Conservation (phyloP, 208 protist species). For the Crithidia expoeki region DNA sequence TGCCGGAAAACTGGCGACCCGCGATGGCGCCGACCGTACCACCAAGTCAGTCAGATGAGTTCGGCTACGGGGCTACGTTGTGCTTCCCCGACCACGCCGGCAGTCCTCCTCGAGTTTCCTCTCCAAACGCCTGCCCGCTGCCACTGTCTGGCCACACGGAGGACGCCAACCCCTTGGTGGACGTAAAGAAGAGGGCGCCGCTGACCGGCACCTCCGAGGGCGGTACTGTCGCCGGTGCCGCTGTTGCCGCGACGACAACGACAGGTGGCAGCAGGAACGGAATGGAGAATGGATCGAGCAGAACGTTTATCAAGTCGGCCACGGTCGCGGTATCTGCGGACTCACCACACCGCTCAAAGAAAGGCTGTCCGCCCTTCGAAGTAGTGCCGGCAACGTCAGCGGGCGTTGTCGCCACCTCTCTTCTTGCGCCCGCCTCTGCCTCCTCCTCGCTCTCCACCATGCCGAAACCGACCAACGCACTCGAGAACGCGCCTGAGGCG, state of each 20-base stretch:
- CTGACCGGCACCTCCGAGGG: not conserved
- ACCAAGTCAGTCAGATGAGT: constrained; percentile 28
- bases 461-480: not conserved
- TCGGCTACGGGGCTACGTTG: not conserved
- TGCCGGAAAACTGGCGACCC: constrained; percentile 27
- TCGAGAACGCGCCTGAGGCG: not conserved
- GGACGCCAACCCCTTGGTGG: not conserved
- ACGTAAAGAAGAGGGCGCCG: not conserved
- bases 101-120: not conserved
- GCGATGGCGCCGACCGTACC: constrained; percentile 35
- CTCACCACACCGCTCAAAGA: not conserved
- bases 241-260: not conserved
- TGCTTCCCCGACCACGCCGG: constrained; percentile 9
- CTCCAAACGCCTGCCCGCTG: not conserved
- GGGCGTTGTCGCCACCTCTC: not conserved
- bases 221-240: not conserved
- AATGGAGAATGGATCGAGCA: not conserved
- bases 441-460: constrained; percentile 3
- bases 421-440: not conserved
- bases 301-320: not conserved
- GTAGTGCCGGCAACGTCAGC: not conserved
- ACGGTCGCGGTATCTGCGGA: not conserved
- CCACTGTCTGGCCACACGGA: not conserved
- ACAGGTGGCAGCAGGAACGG: not conserved
- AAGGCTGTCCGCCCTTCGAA: not conserved